These are phyloP conservation scores for Candida khao-thaluensis DNA, from an alignment of 805 yeast genomes.

Conservation along the genomic window DNA sequence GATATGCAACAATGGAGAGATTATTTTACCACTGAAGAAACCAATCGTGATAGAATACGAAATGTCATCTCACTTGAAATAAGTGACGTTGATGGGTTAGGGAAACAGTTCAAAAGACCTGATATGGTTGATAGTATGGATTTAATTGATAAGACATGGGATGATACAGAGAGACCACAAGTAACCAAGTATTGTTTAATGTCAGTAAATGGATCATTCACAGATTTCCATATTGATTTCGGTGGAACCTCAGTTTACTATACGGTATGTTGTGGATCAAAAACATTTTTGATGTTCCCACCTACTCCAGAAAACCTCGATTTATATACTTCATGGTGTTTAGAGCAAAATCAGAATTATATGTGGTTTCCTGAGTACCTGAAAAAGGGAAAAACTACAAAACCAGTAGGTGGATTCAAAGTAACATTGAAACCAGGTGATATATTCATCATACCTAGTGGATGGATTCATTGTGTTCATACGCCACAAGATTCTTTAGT, in stretches of 20 bases:
- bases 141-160: slow-evolving; percentile 69
- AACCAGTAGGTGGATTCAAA: slow-evolving; percentile 46
- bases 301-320: slow-evolving; percentile 65
- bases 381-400: slow-evolving; percentile 28
- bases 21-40: slow-evolving; percentile 51
- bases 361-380: slow-evolving; percentile 62
- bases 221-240: slow-evolving; percentile 90
- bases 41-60: slow-evolving; percentile 59
- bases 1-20: slow-evolving; percentile 69
- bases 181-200: slow-evolving; percentile 78
- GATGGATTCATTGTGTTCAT: slow-evolving; percentile 90
- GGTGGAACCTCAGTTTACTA: slow-evolving; percentile 93
- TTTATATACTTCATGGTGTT: slow-evolving; percentile 72
- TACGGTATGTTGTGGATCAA: slow-evolving; percentile 72
- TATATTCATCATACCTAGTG: slow-evolving; percentile 79
- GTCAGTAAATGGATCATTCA: slow-evolving; percentile 78
- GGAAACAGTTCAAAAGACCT: slow-evolving; percentile 58
- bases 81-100: slow-evolving; percentile 51
- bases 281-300: slow-evolving; percentile 74
- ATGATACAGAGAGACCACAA: slow-evolving; percentile 45
- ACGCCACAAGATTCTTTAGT: slow-evolving; percentile 81
- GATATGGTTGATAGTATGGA: slow-evolving; percentile 62
- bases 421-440: slow-evolving; percentile 63
- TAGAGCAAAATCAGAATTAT: slow-evolving; percentile 57
- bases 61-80: slow-evolving; percentile 85